phyloP scores from a whole-genome alignment of 805 yeast species.

The Cyberlindnera mycetangii region DNA sequence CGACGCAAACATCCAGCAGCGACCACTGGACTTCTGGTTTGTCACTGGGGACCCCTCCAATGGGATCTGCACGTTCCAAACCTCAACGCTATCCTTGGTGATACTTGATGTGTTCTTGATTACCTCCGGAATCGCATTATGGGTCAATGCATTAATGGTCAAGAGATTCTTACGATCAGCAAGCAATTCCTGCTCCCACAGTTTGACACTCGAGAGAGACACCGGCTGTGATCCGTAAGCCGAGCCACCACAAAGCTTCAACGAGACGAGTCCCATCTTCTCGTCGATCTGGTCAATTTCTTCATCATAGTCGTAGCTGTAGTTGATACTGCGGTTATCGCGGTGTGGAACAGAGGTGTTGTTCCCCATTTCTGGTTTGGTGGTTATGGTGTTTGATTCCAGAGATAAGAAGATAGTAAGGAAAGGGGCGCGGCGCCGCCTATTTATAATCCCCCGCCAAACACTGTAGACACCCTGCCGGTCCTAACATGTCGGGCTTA shows the following conservation, averaged over 20 bases:
- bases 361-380: conserved; percentile 14
- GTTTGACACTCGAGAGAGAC: conserved; percentile 30
- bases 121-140: conserved; percentile 28
- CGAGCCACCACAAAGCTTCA: neutral
- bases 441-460: no score
- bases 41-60: conserved; percentile 59
- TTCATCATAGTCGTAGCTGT: conserved; percentile 7
- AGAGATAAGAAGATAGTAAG: no score
- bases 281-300: conserved; percentile 7
- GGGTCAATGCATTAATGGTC: conserved; percentile 53
- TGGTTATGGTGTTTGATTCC: neutral
- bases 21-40: conserved; percentile 68
- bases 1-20: conserved; percentile 88
- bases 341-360: conserved; percentile 5
- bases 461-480: no score
- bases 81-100: conserved; percentile 16
- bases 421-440: no score
- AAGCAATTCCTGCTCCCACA: conserved; percentile 46
- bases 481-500: no score
- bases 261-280: conserved; percentile 1
- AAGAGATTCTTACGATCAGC: conserved; percentile 48
- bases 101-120: conserved; percentile 13
- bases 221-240: conserved; percentile 29
- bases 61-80: conserved; percentile 29
- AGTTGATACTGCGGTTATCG: conserved; percentile 15